These are phyloP conservation scores for Moesziomyces sp. DNA, from an alignment of 1,284 basidiomycete species.

Conservation along the genomic window DNA sequence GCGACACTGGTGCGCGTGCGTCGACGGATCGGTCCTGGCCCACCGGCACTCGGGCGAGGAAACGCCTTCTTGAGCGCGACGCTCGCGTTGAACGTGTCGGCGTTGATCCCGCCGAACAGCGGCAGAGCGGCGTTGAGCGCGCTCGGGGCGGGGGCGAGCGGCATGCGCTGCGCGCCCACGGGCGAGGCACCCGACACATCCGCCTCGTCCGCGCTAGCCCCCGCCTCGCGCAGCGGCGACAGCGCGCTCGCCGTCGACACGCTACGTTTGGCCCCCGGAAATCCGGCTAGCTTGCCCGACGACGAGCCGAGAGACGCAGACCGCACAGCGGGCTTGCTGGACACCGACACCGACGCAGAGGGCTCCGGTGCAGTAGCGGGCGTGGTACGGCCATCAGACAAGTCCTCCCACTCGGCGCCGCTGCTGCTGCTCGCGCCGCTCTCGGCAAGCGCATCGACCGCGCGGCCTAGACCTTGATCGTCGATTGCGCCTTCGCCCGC, in stretches of 20 bases:
- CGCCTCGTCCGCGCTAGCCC: slow-evolving; percentile 18
- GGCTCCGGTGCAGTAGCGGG: slow-evolving; percentile 9
- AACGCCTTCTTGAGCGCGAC: slow-evolving; percentile 35
- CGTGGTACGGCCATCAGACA: slow-evolving; percentile 27
- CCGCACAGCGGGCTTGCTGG: slow-evolving; percentile 1
- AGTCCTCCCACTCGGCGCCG: slow-evolving; percentile 39
- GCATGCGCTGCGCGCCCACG: not conserved
- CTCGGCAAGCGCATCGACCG: not conserved
- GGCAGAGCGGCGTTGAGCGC: slow-evolving; percentile 21
- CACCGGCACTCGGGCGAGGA: slow-evolving; percentile 36
- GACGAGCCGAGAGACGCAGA: slow-evolving; percentile 8
- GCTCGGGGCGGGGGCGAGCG: too few relatives aligned
- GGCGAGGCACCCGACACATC: slow-evolving; percentile 22
- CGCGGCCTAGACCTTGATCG: slow-evolving; percentile 72
- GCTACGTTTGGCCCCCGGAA: slow-evolving; percentile 7
- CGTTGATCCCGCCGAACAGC: slow-evolving; percentile 11
- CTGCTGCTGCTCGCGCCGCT: slow-evolving; percentile 26
- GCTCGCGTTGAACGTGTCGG: not conserved
- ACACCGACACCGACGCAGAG: too few relatives aligned
- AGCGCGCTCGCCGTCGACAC: slow-evolving; percentile 11
- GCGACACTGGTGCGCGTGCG: slow-evolving; percentile 23
- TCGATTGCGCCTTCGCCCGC: slow-evolving; percentile 83
- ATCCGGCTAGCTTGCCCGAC: not conserved
- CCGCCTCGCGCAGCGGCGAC: slow-evolving; percentile 20
- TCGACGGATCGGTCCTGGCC: slow-evolving; percentile 31